Percentiles rank a stretch among this genome's conserved stretches.
Evolutionary conservation across 768 basidiomycete genomes (phyloP).

Genomic region (Terana coerulea): DNA sequence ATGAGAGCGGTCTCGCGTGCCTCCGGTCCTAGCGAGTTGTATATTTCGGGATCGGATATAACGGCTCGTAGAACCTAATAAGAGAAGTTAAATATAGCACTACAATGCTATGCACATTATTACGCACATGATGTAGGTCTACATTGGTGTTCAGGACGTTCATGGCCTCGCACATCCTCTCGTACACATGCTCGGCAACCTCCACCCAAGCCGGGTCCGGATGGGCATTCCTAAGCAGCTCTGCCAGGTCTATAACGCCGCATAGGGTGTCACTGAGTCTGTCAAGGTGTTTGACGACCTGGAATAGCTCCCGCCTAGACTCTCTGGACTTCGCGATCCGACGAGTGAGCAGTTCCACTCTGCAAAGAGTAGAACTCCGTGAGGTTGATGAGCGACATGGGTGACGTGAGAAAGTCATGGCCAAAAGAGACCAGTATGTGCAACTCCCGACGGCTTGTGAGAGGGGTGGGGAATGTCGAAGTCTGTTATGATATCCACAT

Average conservation of each 20-base stretch:
- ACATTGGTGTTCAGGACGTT: slow-evolving; percentile 94
- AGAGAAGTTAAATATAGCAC: slow-evolving; percentile 13
- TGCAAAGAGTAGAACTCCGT: slow-evolving; percentile 75
- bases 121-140: slow-evolving; percentile 80
- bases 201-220: slow-evolving; percentile 82
- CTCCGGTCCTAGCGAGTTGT: slow-evolving; percentile 64
- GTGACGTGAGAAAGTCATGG: slow-evolving; percentile 67
- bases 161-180: slow-evolving; percentile 94
- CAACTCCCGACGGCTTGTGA: slow-evolving; percentile 38
- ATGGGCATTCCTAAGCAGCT: slow-evolving; percentile 90
- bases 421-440: slow-evolving; percentile 81
- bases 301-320: slow-evolving; percentile 69
- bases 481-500: slow-evolving; percentile 59
- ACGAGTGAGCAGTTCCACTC: slow-evolving; percentile 79
- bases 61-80: slow-evolving; percentile 69
- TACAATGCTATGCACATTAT: slow-evolving; percentile 7
- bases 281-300: slow-evolving; percentile 95
- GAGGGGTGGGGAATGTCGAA: slow-evolving; percentile 61
- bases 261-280: slow-evolving; percentile 94
- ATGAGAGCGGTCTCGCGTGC: slow-evolving; percentile 87
- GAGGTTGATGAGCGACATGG: slow-evolving; percentile 64
- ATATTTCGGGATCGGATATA: slow-evolving; percentile 62
- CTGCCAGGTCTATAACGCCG: slow-evolving; percentile 94
- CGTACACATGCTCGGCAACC: slow-evolving; percentile 85
- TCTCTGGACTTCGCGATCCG: slow-evolving; percentile 75